Conservation (phyloP, 768 basidiomycete genomes). For the Auriscalpium microsporum region DNA sequence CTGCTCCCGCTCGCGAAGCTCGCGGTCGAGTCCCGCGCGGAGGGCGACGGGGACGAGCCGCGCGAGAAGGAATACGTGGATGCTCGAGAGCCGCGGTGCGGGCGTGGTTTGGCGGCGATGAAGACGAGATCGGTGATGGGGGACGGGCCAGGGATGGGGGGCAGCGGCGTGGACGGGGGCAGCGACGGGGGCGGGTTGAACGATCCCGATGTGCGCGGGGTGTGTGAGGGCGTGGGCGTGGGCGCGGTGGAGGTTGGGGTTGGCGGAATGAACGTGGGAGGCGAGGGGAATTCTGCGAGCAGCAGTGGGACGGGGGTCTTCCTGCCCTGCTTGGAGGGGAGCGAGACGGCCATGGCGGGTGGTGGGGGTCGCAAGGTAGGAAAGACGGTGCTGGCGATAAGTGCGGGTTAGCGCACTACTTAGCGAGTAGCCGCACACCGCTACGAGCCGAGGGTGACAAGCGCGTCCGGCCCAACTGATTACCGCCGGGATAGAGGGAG, state of each 20-base stretch:
- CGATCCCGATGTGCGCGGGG: not conserved
- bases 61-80: constrained; percentile 20
- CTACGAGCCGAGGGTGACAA: too few species aligned
- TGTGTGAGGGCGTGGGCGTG: not conserved
- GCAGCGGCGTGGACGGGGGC: constrained; percentile 52
- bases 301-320: constrained; percentile 19
- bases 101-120: constrained; percentile 28
- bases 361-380: too few species aligned
- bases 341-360: not conserved
- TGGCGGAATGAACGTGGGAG: constrained; percentile 26
- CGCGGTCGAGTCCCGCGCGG: constrained; percentile 21
- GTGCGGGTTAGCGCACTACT: not conserved
- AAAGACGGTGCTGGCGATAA: not conserved
- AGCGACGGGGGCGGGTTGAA: constrained; percentile 48
- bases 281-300: constrained; percentile 24
- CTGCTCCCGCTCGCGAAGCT: constrained; percentile 19
- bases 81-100: constrained; percentile 27
- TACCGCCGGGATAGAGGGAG: too few species aligned
- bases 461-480: too few species aligned
- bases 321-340: not conserved
- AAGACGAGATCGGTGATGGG: constrained; percentile 43
- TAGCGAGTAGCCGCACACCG: too few species aligned
- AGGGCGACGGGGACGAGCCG: constrained; percentile 9
- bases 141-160: constrained; percentile 58
- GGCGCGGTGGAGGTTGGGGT: constrained; percentile 9